Conservation (phyloP, 768 basidiomycete genomes). For the Clavaria fumosa region DNA sequence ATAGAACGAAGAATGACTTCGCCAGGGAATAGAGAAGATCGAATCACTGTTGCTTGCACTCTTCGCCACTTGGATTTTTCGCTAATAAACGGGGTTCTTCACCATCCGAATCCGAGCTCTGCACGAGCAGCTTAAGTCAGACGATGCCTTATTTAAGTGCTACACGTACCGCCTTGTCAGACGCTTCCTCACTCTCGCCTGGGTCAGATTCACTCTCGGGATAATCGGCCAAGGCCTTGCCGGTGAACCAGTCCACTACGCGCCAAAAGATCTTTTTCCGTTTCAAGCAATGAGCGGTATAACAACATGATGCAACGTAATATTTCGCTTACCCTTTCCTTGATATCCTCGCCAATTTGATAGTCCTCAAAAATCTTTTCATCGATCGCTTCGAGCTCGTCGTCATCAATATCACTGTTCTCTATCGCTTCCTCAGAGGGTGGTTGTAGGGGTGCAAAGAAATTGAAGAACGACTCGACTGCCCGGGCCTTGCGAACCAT, state of each 20-base stretch:
- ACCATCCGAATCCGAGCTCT: conserved; percentile 61
- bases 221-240: conserved; percentile 84
- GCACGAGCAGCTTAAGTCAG: conserved; percentile 1
- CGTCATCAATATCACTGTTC: conserved; percentile 59
- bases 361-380: conserved; percentile 93
- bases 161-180: conserved; percentile 39
- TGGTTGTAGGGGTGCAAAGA: conserved; percentile 74
- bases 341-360: conserved; percentile 95
- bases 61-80: conserved; percentile 53
- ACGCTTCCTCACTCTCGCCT: conserved; percentile 41
- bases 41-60: conserved; percentile 80
- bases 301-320: background rate
- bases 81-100: conserved; percentile 36
- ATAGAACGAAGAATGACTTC: too few species aligned
- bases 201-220: conserved; percentile 38
- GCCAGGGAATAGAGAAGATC: too few species aligned
- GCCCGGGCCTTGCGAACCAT: conserved; percentile 76
- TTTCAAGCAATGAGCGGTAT: background rate
- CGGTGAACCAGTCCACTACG: conserved; percentile 95
- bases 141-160: conserved; percentile 3
- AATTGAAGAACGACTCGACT: conserved; percentile 97
- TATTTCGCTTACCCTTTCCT: conserved; percentile 62
- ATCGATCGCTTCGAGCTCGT: conserved; percentile 82
- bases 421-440: conserved; percentile 57
- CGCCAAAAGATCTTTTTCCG: conserved; percentile 70